Conservation (phyloP, 352 stramenopile species). For the Pythium pyrilobum region DNA sequence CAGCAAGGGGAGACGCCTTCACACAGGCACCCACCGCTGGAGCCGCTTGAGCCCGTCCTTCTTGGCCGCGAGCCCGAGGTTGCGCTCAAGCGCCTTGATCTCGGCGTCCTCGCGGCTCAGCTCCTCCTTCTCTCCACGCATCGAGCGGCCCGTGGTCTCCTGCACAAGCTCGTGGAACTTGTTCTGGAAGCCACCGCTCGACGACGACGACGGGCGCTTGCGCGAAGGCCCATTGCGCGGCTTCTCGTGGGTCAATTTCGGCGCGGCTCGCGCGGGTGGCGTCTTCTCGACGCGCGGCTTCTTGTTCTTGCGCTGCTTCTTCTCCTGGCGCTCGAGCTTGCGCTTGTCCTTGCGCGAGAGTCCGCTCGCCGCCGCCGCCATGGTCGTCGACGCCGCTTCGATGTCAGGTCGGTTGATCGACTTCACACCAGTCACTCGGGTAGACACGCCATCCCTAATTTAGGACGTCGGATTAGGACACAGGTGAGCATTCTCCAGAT, state of each 20-base stretch:
- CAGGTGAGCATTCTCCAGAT: slow-evolving; percentile 11
- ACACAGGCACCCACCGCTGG: slow-evolving; percentile 40
- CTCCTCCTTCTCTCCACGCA: slow-evolving; percentile 22
- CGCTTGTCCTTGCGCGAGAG: slow-evolving; percentile 71
- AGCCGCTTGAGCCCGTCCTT: slow-evolving; percentile 52
- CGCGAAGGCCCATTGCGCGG: slow-evolving; percentile 6
- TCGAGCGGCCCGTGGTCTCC: slow-evolving; percentile 44
- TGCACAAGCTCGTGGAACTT: slow-evolving; percentile 78
- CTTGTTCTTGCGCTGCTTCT: slow-evolving; percentile 72
- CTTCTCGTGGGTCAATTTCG: slow-evolving; percentile 13
- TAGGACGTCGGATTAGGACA: no score
- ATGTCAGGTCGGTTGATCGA: neutral
- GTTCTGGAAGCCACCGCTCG: slow-evolving; percentile 39
- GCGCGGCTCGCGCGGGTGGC: neutral
- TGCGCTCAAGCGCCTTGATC: slow-evolving; percentile 73
- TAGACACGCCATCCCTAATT: neutral
- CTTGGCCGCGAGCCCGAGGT: slow-evolving; percentile 53
- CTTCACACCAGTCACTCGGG: slow-evolving; percentile 18
- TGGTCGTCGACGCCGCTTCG: neutral
- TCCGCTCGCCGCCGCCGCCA: slow-evolving; percentile 20
- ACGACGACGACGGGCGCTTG: neutral
- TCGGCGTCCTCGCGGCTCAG: slow-evolving; percentile 44
- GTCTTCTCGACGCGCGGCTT: slow-evolving; percentile 28
- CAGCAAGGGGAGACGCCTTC: neutral
- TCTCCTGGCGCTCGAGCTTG: slow-evolving; percentile 71